A percentile compares a stretch with the other conserved stretches of the same genome.
Evolutionary conservation across 306 rosid species (phyloP).

Genomic region (Mucuna pruriens): DNA sequence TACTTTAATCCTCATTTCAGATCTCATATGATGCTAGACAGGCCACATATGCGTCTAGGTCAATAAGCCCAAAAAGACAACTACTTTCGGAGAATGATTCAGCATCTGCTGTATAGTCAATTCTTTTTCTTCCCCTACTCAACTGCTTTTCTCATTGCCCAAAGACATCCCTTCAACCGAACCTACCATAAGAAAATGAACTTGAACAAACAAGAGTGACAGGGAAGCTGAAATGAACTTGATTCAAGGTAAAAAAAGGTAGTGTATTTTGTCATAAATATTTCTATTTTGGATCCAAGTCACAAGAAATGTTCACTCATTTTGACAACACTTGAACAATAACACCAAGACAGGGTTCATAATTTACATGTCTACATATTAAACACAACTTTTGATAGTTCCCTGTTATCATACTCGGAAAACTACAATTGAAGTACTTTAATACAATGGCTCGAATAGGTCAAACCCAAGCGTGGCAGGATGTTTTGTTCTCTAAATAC

Average conservation of each 20-base stretch:
- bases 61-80: no score
- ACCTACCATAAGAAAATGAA: neutral
- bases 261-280: neutral
- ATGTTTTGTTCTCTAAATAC: neutral
- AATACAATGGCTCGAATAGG: neutral
- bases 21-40: slow-evolving; percentile 6
- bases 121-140: neutral
- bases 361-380: no score
- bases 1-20: neutral
- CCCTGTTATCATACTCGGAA: no score
- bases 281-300: neutral
- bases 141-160: neutral
- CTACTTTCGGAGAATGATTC: neutral
- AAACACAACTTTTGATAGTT: no score
- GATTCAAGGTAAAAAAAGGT: neutral
- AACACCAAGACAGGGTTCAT: neutral
- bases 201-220: slow-evolving; percentile 20
- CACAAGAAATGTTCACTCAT: neutral
- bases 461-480: neutral
- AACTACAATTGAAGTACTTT: neutral
- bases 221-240: neutral
- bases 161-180: neutral
- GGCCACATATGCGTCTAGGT: neutral
- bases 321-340: neutral
- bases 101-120: neutral